These are phyloP conservation scores for Alternaria sp. DNA, from an alignment of 2,329 filamentous ascomycete species.

Conservation along the genomic window DNA sequence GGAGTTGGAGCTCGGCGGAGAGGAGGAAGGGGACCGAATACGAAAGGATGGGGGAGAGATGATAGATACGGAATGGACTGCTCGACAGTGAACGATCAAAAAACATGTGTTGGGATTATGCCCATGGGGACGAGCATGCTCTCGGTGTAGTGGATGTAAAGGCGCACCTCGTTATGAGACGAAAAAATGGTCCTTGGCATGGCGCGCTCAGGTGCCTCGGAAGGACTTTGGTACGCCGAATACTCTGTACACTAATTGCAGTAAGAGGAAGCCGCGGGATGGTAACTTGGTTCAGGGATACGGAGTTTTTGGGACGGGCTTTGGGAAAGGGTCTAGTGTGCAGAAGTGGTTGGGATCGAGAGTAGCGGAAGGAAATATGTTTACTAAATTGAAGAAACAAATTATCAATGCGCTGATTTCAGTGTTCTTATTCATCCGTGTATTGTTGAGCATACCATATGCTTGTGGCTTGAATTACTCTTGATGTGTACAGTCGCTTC, in stretches of 20 bases:
- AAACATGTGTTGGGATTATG: neutral
- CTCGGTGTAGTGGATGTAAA: neutral
- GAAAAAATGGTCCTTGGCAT: neutral
- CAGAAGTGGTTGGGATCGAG: neutral
- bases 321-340: neutral
- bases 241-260: neutral
- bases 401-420: neutral
- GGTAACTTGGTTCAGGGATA: neutral
- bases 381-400: neutral
- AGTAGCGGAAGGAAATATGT: neutral
- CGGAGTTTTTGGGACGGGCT: neutral
- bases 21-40: conserved; percentile 2
- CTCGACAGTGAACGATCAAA: neutral
- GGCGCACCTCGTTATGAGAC: neutral
- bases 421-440: neutral
- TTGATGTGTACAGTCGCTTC: conserved; percentile 4
- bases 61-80: neutral
- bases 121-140: neutral
- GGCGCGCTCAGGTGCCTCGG: neutral
- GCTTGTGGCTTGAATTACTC: neutral
- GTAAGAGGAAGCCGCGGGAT: neutral
- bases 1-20: conserved; percentile 1
- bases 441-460: neutral
- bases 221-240: neutral
- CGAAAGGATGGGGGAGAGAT: neutral